Percentiles rank a stretch among this genome's conserved stretches.
phyloP scores from a whole-genome alignment of 768 basidiomycete genomes.

The Lactifluus echinatus region DNA sequence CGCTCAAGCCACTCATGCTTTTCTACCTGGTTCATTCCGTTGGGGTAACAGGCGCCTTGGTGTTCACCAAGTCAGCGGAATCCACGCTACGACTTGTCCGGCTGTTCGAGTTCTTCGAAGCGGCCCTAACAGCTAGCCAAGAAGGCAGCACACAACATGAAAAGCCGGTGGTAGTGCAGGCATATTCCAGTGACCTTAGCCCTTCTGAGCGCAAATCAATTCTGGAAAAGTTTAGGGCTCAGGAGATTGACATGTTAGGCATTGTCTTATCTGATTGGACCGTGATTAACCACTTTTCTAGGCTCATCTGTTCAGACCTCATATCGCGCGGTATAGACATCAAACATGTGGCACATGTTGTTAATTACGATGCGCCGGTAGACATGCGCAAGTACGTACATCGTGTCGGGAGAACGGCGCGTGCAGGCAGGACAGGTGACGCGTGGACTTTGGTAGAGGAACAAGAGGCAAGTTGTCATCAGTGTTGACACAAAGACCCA shows the following conservation, averaged over 20 bases:
- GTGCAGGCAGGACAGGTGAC: conserved; percentile 80
- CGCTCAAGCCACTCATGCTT: conserved; percentile 81
- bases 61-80: conserved; percentile 97
- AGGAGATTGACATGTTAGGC: conserved; percentile 70
- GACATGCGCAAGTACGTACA: conserved; percentile 99
- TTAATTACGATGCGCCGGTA: conserved; percentile 93
- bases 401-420: conserved; percentile 90
- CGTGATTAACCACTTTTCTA: conserved; percentile 25
- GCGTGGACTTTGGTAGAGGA: conserved; percentile 96
- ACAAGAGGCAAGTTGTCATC: conserved; percentile 55
- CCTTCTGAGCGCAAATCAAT: conserved; percentile 64
- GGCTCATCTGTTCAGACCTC: conserved; percentile 93
- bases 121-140: conserved; percentile 28
- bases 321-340: conserved; percentile 96
- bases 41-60: conserved; percentile 59
- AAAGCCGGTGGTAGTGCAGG: conserved; percentile 39
- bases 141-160: conserved; percentile 19
- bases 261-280: not conserved
- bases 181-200: conserved; percentile 85
- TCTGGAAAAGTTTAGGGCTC: conserved; percentile 71
- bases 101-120: conserved; percentile 76
- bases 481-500: not conserved
- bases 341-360: conserved; percentile 82
- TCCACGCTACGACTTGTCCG: conserved; percentile 75
- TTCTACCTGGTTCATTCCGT: conserved; percentile 72